These are phyloP conservation scores for Ramularia collo-cygni DNA, from an alignment of 2,329 filamentous ascomycete species.

Conservation along the genomic window DNA sequence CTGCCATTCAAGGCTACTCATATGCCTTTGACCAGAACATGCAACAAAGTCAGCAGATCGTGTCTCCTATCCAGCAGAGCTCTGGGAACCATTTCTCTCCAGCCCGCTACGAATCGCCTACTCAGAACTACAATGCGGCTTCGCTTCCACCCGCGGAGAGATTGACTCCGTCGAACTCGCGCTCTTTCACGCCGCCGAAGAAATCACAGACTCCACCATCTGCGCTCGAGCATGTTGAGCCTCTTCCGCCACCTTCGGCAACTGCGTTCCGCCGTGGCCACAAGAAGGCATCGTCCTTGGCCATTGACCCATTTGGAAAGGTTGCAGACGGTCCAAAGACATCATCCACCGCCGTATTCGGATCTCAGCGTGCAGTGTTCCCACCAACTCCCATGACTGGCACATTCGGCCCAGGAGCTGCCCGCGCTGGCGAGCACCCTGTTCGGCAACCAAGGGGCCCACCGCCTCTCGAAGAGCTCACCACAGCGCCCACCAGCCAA, in stretches of 20 bases:
- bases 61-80: constrained; percentile 26
- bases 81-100: constrained; percentile 17
- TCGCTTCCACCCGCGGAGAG: constrained; percentile 62
- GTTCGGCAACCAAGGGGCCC: constrained; percentile 88
- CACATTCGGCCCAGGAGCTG: constrained; percentile 87
- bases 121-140: constrained; percentile 59
- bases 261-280: constrained; percentile 91
- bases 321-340: constrained; percentile 65
- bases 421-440: constrained; percentile 88
- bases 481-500: constrained; percentile 82
- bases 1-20: constrained; percentile 73
- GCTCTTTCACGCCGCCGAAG: constrained; percentile 60
- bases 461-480: constrained; percentile 83
- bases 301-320: constrained; percentile 50
- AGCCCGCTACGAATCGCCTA: constrained; percentile 21
- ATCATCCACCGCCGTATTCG: constrained; percentile 45
- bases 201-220: constrained; percentile 58
- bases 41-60: constrained; percentile 36
- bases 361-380: constrained; percentile 45
- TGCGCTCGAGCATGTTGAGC: constrained; percentile 52
- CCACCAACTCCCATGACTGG: constrained; percentile 75
- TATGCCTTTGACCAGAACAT: constrained; percentile 68
- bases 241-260: constrained; percentile 78
- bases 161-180: constrained; percentile 44
- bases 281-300: constrained; percentile 76